Evolutionary conservation across 441 rosid genomes (phyloP).

Genomic region (Brassica hybrid): DNA sequence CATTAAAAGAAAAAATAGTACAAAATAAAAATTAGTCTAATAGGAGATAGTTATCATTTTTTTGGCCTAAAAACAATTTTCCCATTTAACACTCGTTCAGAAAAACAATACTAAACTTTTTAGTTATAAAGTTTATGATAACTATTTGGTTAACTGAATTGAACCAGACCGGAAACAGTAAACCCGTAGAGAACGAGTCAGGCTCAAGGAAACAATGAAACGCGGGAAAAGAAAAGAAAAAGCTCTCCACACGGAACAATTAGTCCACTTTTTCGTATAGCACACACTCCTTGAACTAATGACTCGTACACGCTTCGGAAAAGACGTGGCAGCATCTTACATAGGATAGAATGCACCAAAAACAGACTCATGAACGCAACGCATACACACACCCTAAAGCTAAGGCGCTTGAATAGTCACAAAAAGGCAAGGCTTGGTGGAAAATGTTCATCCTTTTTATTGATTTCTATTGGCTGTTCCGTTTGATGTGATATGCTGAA

Average conservation of each 20-base stretch:
- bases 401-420: not conserved
- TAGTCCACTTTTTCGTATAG: slow-evolving; percentile 18
- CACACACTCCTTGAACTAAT: slow-evolving; percentile 15
- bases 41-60: too few relatives aligned
- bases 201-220: slow-evolving; percentile 20
- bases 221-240: slow-evolving; percentile 24
- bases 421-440: not conserved
- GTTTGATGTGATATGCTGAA: not conserved
- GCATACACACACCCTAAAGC: not conserved
- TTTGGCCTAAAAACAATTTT: too few relatives aligned
- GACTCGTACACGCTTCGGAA: not conserved
- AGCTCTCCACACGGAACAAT: slow-evolving; percentile 18
- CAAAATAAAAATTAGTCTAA: too few relatives aligned
- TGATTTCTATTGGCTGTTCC: not conserved
- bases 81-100: too few relatives aligned
- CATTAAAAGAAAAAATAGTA: too few relatives aligned
- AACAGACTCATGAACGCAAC: not conserved
- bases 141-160: not conserved
- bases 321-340: not conserved
- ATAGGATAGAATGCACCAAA: slow-evolving; percentile 17
- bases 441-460: not conserved
- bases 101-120: not conserved
- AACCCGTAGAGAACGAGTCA: slow-evolving; percentile 26
- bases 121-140: not conserved
- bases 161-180: slow-evolving; percentile 4